Conservation (phyloP, 345 rosid genomes). For the Gynandropsis gynandra region DNA sequence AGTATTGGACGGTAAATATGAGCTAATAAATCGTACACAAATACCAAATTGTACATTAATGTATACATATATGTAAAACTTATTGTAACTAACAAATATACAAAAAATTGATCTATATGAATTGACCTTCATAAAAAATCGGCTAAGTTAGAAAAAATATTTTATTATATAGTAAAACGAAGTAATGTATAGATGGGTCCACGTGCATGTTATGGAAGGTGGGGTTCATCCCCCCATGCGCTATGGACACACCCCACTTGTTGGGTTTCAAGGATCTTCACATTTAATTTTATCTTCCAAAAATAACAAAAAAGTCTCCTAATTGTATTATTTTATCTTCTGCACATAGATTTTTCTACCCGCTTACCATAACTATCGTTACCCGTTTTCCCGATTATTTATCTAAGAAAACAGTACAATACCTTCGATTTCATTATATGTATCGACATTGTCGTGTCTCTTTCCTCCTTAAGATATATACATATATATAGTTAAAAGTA, state of each 20-base stretch:
- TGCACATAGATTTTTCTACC: constrained; percentile 18
- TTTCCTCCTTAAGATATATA: constrained; percentile 20
- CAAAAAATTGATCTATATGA: too few relatives aligned
- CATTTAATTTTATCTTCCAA: constrained; percentile 17
- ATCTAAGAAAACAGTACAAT: not conserved
- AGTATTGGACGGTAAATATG: too few relatives aligned
- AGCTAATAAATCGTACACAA: too few relatives aligned
- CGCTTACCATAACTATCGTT: constrained; percentile 7
- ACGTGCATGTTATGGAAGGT: constrained; percentile 27
- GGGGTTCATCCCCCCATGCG: constrained; percentile 29
- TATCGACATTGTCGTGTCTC: constrained; percentile 20
- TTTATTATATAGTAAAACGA: too few relatives aligned
- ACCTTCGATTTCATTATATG: constrained; percentile 17
- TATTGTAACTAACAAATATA: too few relatives aligned
- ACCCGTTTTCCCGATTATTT: not conserved
- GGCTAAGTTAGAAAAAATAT: too few relatives aligned
- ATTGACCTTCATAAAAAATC: too few relatives aligned
- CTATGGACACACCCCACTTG: constrained; percentile 26
- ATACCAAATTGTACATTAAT: too few relatives aligned
- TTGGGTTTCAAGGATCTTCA: constrained; percentile 30
- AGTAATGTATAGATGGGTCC: too few relatives aligned
- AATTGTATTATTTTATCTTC: constrained; percentile 8
- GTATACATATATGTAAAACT: too few relatives aligned
- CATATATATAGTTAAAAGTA: not conserved
- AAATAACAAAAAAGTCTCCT: not conserved